A percentile compares a stretch with the other conserved stretches of the same genome.
These are phyloP conservation scores for Candida chauliodis DNA, from an alignment of 805 yeast genomes.

Conservation along the genomic window DNA sequence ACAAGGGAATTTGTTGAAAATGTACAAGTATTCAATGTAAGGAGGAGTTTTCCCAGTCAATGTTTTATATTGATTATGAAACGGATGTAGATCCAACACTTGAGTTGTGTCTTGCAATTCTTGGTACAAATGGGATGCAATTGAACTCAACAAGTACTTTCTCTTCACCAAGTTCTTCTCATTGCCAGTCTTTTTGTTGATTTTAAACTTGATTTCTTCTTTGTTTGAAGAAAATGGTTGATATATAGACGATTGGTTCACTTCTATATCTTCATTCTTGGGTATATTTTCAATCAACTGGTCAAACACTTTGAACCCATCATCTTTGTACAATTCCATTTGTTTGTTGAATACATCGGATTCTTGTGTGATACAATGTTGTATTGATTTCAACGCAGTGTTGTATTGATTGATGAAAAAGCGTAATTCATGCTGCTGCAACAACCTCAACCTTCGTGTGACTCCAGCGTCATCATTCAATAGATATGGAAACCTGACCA, in stretches of 20 bases:
- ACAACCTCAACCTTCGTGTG: slow-evolving; percentile 46
- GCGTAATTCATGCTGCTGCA: slow-evolving; percentile 68
- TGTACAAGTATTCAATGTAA: slow-evolving; percentile 50
- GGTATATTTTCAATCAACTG: slow-evolving; percentile 8
- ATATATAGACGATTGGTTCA: slow-evolving; percentile 16
- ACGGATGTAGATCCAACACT: slow-evolving; percentile 51
- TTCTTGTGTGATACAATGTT: slow-evolving; percentile 6
- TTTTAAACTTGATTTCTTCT: slow-evolving; percentile 7
- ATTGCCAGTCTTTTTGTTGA: slow-evolving; percentile 12
- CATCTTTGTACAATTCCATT: slow-evolving; percentile 13
- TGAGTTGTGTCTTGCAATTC: slow-evolving; percentile 68
- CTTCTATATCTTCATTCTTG: slow-evolving; percentile 7
- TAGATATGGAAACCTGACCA: slow-evolving; percentile 58
- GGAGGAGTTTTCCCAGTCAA: slow-evolving; percentile 22
- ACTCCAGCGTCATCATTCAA: slow-evolving; percentile 33
- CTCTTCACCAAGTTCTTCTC: slow-evolving; percentile 25
- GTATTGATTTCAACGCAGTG: slow-evolving; percentile 12
- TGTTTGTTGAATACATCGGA: slow-evolving; percentile 10
- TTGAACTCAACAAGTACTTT: slow-evolving; percentile 45
- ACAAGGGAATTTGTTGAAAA: slow-evolving; percentile 38
- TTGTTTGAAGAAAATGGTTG: slow-evolving; percentile 20
- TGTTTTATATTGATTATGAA: slow-evolving; percentile 54
- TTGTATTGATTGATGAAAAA: slow-evolving; percentile 47
- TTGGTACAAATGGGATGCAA: slow-evolving; percentile 45
- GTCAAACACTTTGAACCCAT: slow-evolving; percentile 15